A percentile compares a stretch with the other conserved stretches of the same genome.
Evolutionary conservation across 2,329 filamentous ascomycete genomes (phyloP).

Genomic region (Pestalotiopsis sp.): DNA sequence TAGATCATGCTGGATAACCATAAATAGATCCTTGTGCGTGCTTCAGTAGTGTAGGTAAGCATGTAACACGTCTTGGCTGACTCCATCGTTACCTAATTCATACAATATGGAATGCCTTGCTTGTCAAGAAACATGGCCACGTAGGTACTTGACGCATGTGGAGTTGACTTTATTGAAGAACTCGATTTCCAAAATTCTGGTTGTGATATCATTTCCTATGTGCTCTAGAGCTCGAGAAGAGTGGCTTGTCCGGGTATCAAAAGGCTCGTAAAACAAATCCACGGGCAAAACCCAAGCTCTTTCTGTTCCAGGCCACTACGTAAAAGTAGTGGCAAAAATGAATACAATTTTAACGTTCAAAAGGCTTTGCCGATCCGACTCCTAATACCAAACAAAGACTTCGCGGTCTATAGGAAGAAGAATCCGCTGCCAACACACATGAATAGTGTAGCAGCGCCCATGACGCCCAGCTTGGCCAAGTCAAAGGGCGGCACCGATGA

Average conservation of each 20-base stretch:
- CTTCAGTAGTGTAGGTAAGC: too few species aligned
- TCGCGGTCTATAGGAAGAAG: constrained; percentile 25
- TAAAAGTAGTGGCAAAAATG: background rate
- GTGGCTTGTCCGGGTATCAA: background rate
- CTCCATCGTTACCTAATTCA: too few species aligned
- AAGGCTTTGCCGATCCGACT: background rate
- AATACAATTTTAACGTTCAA: background rate
- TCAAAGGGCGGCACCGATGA: constrained; percentile 22
- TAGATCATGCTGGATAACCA: too few species aligned
- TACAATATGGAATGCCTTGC: too few species aligned
- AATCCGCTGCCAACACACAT: constrained; percentile 37
- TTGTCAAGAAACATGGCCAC: too few species aligned
- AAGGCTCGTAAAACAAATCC: background rate
- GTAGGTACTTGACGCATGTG: too few species aligned
- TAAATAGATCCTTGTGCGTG: too few species aligned
- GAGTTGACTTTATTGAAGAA: too few species aligned
- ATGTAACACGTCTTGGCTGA: too few species aligned
- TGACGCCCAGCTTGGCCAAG: constrained; percentile 25
- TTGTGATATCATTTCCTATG: background rate
- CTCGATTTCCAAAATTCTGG: too few species aligned
- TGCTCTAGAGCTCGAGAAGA: background rate
- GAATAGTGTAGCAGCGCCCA: constrained; percentile 34
- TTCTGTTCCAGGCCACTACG: background rate
- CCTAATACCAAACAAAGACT: background rate
- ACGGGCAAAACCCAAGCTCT: background rate